These are phyloP conservation scores for Paecilomyces formosus DNA, from an alignment of 2,329 filamentous ascomycete genomes.

Conservation along the genomic window DNA sequence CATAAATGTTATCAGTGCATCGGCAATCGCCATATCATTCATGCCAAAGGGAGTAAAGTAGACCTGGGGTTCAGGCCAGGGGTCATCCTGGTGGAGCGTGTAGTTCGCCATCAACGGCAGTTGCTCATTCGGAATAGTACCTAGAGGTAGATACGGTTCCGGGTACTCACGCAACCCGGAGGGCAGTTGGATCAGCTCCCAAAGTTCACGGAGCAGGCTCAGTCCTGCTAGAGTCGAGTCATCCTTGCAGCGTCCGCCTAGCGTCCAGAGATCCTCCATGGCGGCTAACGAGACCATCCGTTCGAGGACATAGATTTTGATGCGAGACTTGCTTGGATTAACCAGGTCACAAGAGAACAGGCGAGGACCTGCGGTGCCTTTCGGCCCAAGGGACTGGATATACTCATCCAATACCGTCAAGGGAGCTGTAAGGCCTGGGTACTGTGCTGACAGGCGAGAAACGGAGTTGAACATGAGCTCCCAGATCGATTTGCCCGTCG, in stretches of 20 bases:
- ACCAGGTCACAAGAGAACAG: conserved; percentile 10
- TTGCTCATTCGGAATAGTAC: conserved; percentile 1
- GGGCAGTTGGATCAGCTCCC: conserved; percentile 6
- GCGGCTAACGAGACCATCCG: conserved; percentile 2
- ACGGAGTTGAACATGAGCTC: conserved; percentile 7
- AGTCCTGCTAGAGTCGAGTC: conserved; percentile 2
- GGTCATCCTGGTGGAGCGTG: conserved; percentile 6
- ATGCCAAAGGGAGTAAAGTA: conserved; percentile 11
- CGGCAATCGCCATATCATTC: conserved; percentile 7
- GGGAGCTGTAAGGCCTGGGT: neutral
- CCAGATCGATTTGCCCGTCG: conserved; percentile 7
- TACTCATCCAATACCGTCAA: conserved; percentile 1
- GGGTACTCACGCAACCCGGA: neutral
- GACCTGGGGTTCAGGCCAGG: conserved; percentile 9
- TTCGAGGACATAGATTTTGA: conserved; percentile 11
- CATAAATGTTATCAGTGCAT: conserved; percentile 9
- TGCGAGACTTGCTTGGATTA: conserved; percentile 6
- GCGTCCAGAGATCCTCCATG: conserved; percentile 9
- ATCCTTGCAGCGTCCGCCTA: conserved; percentile 5
- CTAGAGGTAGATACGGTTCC: neutral
- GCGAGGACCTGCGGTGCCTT: neutral
- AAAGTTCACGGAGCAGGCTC: conserved; percentile 7
- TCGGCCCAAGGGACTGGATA: neutral
- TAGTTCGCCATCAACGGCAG: conserved; percentile 11
- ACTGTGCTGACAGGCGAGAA: neutral